Percentiles rank a stretch among this genome's conserved stretches.
Evolutionary conservation across 495 filamentous ascomycete species (phyloP).

Genomic region (Xylaria palmicola): DNA sequence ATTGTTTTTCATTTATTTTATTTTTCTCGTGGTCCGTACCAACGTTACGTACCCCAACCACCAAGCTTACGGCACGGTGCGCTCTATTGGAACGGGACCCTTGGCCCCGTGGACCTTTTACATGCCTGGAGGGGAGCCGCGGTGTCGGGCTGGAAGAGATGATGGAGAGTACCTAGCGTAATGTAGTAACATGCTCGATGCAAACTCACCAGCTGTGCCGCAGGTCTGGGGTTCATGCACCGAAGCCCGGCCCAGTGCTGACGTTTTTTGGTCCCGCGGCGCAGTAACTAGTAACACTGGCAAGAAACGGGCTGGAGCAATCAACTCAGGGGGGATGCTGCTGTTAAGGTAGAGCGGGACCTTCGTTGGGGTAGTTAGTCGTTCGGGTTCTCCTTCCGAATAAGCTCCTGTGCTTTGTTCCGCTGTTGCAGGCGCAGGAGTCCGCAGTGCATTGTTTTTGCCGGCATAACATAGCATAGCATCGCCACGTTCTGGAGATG

Average conservation of each 20-base stretch:
- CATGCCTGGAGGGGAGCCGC: background rate
- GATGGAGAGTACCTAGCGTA: background rate
- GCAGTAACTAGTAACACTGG: background rate
- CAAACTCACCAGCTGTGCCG: slow-evolving; percentile 3
- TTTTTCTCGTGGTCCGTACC: no score
- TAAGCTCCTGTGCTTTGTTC: slow-evolving; percentile 12
- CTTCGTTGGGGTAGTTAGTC: slow-evolving; percentile 1
- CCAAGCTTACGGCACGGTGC: slow-evolving; percentile 1
- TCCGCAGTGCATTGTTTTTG: slow-evolving; percentile 18
- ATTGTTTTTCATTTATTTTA: no score
- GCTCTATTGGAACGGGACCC: background rate
- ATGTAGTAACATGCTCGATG: background rate
- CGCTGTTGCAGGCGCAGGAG: slow-evolving; percentile 9
- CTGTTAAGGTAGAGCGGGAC: slow-evolving; percentile 4
- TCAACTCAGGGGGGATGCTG: background rate
- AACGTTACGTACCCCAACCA: background rate
- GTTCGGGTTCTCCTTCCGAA: slow-evolving; percentile 16
- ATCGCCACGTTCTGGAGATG: slow-evolving; percentile 18
- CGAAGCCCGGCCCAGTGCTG: slow-evolving; percentile 11
- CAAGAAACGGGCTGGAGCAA: slow-evolving; percentile 1
- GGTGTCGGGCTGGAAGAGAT: slow-evolving; percentile 1
- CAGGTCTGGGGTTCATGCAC: slow-evolving; percentile 18
- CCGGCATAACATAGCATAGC: slow-evolving; percentile 21
- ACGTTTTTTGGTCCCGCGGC: slow-evolving; percentile 17
- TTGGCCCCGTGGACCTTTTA: background rate